Evolutionary conservation across 2,329 filamentous ascomycete genomes (phyloP).

Genomic region (Sodiomyces alkalinus): DNA sequence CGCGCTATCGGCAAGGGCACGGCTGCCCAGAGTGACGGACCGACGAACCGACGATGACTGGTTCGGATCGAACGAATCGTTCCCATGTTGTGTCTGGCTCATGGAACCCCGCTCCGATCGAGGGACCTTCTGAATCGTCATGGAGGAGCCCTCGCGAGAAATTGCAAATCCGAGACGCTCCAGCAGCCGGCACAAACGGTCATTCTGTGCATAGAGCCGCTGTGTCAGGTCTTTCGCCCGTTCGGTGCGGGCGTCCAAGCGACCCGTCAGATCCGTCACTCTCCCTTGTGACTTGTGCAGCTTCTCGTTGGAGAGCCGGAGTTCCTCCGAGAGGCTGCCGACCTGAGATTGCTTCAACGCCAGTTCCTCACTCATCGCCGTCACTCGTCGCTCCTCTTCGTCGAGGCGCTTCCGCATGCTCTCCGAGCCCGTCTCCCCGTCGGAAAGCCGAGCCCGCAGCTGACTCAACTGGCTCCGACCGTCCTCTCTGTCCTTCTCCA

Average conservation of each 20-base stretch:
- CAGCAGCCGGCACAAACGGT: constrained; percentile 67
- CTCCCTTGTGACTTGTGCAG: constrained; percentile 37
- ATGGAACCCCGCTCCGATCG: constrained; percentile 38
- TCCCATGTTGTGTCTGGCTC: constrained; percentile 31
- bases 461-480: constrained; percentile 54
- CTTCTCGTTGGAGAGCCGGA: constrained; percentile 53
- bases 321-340: constrained; percentile 61
- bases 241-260: constrained; percentile 54
- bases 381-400: constrained; percentile 59
- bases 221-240: constrained; percentile 75
- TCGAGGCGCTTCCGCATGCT: constrained; percentile 58
- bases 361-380: constrained; percentile 52
- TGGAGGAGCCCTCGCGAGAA: constrained; percentile 53
- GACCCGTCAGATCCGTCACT: constrained; percentile 33
- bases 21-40: constrained; percentile 37
- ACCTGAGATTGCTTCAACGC: constrained; percentile 62
- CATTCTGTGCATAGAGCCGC: constrained; percentile 68
- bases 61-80: constrained; percentile 41
- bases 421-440: constrained; percentile 74
- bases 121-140: constrained; percentile 60
- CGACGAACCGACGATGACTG: constrained; percentile 29
- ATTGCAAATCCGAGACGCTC: constrained; percentile 79
- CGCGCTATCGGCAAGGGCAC: constrained; percentile 40
- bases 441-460: constrained; percentile 57
- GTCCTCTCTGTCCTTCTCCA: constrained; percentile 44